Conservation (phyloP, 1,139 yeast genomes). For the Diutina mesorugosa region DNA sequence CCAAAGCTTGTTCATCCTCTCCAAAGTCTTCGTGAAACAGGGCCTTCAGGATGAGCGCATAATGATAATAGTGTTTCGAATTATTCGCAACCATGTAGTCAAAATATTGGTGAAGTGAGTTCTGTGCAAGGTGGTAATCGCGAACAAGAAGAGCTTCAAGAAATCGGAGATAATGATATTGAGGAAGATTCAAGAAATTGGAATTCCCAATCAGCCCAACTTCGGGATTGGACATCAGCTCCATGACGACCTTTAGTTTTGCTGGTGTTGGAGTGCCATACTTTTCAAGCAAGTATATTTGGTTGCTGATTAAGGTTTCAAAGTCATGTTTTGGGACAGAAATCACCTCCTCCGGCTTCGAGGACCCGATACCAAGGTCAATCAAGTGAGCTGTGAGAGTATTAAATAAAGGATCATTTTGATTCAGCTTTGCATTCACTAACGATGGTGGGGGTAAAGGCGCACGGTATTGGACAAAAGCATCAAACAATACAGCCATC, state of each 20-base stretch:
- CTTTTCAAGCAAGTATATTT: constrained; percentile 41
- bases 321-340: constrained; percentile 38
- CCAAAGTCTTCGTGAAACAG: constrained; percentile 68
- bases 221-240: constrained; percentile 15
- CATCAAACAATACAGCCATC: constrained; percentile 35
- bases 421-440: constrained; percentile 2
- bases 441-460: constrained; percentile 9
- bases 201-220: neutral
- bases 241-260: constrained; percentile 29
- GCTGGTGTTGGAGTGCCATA: constrained; percentile 42
- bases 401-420: neutral
- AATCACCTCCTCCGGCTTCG: constrained; percentile 7
- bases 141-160: constrained; percentile 47
- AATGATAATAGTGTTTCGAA: constrained; percentile 60
- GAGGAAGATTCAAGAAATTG: neutral
- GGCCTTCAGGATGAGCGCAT: constrained; percentile 71
- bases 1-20: constrained; percentile 60
- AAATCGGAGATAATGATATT: constrained; percentile 43
- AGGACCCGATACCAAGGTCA: neutral
- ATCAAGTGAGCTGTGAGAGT: neutral
- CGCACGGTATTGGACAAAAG: constrained; percentile 39
- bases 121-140: constrained; percentile 65
- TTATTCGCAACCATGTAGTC: constrained; percentile 73
- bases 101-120: constrained; percentile 66
- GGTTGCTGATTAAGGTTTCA: constrained; percentile 39